Evolutionary conservation across 2,329 filamentous ascomycete genomes (phyloP).

Genomic region (Fusarium paranaense): DNA sequence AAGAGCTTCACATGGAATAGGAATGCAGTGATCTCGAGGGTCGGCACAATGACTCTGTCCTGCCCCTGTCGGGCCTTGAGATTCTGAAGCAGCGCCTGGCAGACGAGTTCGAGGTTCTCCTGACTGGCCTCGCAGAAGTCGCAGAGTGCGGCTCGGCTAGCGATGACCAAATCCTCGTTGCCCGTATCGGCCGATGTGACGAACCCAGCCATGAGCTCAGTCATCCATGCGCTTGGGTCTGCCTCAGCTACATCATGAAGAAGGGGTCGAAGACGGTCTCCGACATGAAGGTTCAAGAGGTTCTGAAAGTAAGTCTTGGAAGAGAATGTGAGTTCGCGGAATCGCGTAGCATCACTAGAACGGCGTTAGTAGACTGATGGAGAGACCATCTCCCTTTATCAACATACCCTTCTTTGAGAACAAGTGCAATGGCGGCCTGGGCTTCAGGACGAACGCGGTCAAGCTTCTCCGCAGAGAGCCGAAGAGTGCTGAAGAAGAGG

Average conservation of each 20-base stretch:
- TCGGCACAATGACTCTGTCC: slow-evolving; percentile 80
- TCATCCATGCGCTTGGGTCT: slow-evolving; percentile 56
- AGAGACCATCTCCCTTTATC: not conserved
- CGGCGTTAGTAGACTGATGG: slow-evolving; percentile 37
- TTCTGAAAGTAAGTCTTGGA: slow-evolving; percentile 69
- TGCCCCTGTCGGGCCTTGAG: slow-evolving; percentile 65
- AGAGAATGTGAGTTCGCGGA: slow-evolving; percentile 62
- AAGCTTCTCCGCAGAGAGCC: slow-evolving; percentile 88
- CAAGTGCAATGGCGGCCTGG: slow-evolving; percentile 63
- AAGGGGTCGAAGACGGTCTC: slow-evolving; percentile 50
- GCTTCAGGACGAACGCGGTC: slow-evolving; percentile 83
- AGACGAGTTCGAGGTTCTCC: slow-evolving; percentile 57
- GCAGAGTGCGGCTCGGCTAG: slow-evolving; percentile 73
- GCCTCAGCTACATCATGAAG: slow-evolving; percentile 51
- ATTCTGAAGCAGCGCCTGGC: slow-evolving; percentile 65
- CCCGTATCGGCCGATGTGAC: slow-evolving; percentile 82
- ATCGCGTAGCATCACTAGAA: slow-evolving; percentile 49
- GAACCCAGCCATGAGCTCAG: slow-evolving; percentile 72
- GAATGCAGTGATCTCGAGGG: slow-evolving; percentile 82
- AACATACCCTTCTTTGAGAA: slow-evolving; percentile 60
- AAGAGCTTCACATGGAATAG: slow-evolving; percentile 74
- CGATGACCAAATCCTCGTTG: slow-evolving; percentile 79
- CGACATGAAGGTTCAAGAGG: slow-evolving; percentile 61
- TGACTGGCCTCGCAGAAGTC: slow-evolving; percentile 60
- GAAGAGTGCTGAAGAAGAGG: slow-evolving; percentile 65